Percentiles rank a stretch among this genome's conserved stretches.
Evolutionary conservation across 495 filamentous ascomycete species (phyloP).

Genomic region (Neurospora pannonica): DNA sequence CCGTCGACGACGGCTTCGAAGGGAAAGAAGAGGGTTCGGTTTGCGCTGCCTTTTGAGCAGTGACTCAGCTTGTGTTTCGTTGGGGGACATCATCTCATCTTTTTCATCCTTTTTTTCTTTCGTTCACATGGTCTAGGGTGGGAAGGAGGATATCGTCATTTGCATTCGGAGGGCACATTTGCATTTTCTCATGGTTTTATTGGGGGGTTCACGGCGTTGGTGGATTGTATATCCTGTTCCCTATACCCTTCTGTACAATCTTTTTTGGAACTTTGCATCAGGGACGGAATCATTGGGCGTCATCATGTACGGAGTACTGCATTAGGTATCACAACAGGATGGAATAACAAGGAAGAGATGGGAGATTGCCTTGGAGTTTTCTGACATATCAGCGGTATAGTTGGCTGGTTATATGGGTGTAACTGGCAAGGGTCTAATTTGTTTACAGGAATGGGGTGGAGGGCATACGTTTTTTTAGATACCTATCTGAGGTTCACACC

Average conservation of each 20-base stretch:
- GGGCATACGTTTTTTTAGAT: not conserved
- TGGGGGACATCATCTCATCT: not conserved
- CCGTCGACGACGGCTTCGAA: slow-evolving; percentile 38
- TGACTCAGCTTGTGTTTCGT: not conserved
- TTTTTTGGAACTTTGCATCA: not conserved
- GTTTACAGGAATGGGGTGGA: not conserved
- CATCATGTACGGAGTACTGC: not conserved
- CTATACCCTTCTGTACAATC: not conserved
- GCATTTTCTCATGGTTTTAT: not conserved
- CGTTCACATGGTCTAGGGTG: not conserved
- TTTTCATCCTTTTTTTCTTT: not conserved
- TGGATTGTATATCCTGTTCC: not conserved
- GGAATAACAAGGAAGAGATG: not conserved
- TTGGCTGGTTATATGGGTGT: not conserved
- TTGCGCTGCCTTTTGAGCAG: slow-evolving; percentile 33
- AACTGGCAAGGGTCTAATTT: not conserved
- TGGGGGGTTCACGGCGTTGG: not conserved
- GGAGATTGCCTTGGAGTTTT: not conserved
- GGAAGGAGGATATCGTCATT: not conserved
- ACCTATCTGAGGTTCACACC: not conserved
- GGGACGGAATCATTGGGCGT: not conserved
- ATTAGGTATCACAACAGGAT: not conserved
- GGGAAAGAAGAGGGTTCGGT: slow-evolving; percentile 41
- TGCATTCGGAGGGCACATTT: not conserved
- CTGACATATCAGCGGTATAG: not conserved